Percentiles rank a stretch among this genome's conserved stretches.
Evolutionary conservation across 768 basidiomycete genomes (phyloP).

Genomic region (Kwoniella pini): DNA sequence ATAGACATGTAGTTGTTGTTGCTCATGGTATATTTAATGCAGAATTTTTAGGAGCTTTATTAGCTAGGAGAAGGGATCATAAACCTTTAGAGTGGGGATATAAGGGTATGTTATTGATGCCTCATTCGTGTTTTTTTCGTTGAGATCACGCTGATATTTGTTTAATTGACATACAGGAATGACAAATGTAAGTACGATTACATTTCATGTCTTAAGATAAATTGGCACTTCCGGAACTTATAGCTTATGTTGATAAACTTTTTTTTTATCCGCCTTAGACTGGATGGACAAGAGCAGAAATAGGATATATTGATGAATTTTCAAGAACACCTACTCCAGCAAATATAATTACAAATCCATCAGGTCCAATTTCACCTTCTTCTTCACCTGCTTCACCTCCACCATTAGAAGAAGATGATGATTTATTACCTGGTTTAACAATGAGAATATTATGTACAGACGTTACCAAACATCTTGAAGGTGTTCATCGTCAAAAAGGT

Average conservation of each 20-base stretch:
- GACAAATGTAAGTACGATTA: constrained; percentile 44
- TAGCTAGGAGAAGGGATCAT: constrained; percentile 43
- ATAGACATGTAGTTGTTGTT: constrained; percentile 53
- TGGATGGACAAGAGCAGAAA: constrained; percentile 50
- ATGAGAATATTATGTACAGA: constrained; percentile 51
- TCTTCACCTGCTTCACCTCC: constrained; percentile 31
- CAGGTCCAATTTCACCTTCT: constrained; percentile 34
- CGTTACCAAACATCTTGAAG: constrained; percentile 54
- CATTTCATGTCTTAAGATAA: neutral
- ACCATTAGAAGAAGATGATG: constrained; percentile 16
- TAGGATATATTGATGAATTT: constrained; percentile 44
- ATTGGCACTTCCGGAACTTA: no score
- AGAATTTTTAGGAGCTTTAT: constrained; percentile 55
- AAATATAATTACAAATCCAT: constrained; percentile 29
- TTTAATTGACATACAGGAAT: constrained; percentile 28
- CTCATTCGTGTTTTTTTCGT: neutral
- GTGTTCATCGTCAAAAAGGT: constrained; percentile 66
- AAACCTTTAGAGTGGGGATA: constrained; percentile 47
- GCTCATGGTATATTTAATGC: constrained; percentile 58
- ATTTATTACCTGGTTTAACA: constrained; percentile 20
- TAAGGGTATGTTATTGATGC: constrained; percentile 31
- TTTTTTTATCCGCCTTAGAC: constrained; percentile 31
- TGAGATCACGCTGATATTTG: neutral
- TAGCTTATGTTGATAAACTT: no score
- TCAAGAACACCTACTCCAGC: constrained; percentile 14